Conservation (phyloP, 352 stramenopile genomes). For the Plasmopara muralis region DNA sequence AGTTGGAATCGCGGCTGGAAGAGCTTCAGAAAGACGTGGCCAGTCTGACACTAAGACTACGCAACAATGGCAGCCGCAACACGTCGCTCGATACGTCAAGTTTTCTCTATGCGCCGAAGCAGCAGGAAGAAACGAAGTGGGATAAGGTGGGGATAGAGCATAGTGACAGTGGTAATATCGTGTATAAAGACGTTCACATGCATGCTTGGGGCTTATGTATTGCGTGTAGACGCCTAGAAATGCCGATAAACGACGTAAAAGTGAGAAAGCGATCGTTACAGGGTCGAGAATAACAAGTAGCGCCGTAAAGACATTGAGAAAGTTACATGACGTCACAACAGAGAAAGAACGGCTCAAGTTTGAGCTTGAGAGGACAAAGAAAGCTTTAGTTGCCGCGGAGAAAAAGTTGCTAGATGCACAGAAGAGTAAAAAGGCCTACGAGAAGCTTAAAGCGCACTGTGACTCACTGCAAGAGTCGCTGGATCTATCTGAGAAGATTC, state of each 20-base stretch:
- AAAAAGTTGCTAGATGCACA: conserved; percentile 44
- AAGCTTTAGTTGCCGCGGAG: conserved; percentile 30
- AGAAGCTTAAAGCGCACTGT: conserved; percentile 69
- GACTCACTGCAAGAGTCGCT: conserved; percentile 72
- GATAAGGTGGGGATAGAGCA: conserved; percentile 5
- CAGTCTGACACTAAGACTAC: conserved; percentile 64
- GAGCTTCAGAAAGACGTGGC: conserved; percentile 73
- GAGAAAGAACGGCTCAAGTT: conserved; percentile 75
- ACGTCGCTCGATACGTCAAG: conserved; percentile 30
- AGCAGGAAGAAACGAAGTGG: conserved; percentile 6
- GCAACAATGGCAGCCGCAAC: conserved; percentile 27
- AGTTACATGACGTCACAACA: conserved; percentile 58
- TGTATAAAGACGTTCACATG: not conserved
- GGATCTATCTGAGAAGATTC: conserved; percentile 74
- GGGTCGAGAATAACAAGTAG: conserved; percentile 5
- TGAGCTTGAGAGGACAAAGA: conserved; percentile 60
- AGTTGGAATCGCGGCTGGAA: conserved; percentile 54
- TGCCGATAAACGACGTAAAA: conserved; percentile 9
- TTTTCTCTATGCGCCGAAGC: conserved; percentile 10
- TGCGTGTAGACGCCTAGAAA: conserved; percentile 7
- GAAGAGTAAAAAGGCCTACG: conserved; percentile 49
- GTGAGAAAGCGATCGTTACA: conserved; percentile 18
- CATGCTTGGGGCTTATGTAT: conserved; percentile 6
- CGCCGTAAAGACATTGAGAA: conserved; percentile 29
- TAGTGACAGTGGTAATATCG: not conserved